These are phyloP conservation scores for Tubosaeta brunneosetosa DNA, from an alignment of 768 basidiomycete species.

Conservation along the genomic window DNA sequence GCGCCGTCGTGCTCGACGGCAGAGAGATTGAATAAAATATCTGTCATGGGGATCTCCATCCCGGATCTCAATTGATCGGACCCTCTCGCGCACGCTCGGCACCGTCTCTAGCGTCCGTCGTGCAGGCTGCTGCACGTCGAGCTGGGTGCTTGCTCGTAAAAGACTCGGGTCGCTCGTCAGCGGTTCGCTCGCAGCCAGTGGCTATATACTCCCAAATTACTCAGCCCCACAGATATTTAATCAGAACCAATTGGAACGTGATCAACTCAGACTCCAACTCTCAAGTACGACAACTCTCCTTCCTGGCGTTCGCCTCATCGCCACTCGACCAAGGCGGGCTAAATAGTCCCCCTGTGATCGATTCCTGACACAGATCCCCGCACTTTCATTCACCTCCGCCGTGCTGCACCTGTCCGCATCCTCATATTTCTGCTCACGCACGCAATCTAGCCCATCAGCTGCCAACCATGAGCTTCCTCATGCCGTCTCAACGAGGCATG, in stretches of 20 bases:
- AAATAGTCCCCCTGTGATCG: constrained; percentile 7
- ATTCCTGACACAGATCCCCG: constrained; percentile 13
- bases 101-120: constrained; percentile 15
- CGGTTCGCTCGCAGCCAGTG: background rate
- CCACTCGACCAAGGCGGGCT: background rate
- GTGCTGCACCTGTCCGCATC: constrained; percentile 13
- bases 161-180: background rate
- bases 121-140: background rate
- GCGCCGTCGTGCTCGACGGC: background rate
- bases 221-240: constrained; percentile 6
- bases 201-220: constrained; percentile 1
- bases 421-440: constrained; percentile 20
- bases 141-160: background rate
- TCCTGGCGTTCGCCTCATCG: background rate
- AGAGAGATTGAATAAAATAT: background rate
- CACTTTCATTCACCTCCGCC: constrained; percentile 14
- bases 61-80: constrained; percentile 30
- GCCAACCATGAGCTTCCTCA: constrained; percentile 31
- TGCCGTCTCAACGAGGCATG: constrained; percentile 33
- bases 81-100: constrained; percentile 17
- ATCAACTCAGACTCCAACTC: constrained; percentile 22
- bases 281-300: background rate
- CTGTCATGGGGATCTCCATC: constrained; percentile 18
- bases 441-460: constrained; percentile 20
- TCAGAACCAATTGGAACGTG: constrained; percentile 2